Percentiles rank a stretch among this genome's conserved stretches.
These are phyloP conservation scores for Nemophila menziesii DNA, from an alignment of 257 asterid genomes.

Conservation along the genomic window DNA sequence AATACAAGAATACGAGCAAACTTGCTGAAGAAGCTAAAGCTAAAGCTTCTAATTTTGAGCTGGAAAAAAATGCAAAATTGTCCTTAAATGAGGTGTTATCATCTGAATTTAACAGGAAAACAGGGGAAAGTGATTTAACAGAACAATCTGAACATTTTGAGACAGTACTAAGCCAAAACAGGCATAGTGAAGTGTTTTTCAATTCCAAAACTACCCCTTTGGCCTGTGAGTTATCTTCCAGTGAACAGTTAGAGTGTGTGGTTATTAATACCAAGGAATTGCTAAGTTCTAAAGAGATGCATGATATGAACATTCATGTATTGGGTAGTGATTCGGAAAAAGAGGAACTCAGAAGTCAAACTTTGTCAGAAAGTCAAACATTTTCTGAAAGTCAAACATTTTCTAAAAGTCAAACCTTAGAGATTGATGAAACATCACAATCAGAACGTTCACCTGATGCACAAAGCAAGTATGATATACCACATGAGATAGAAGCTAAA, in stretches of 20 bases:
- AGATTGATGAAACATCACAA: too few relatives aligned
- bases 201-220: conserved; percentile 6
- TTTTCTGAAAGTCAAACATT: too few relatives aligned
- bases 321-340: conserved; percentile 1
- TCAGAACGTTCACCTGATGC: conserved; percentile 22
- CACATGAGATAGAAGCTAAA: conserved; percentile 1
- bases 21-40: conserved; percentile 13
- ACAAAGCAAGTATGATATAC: not conserved
- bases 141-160: conserved; percentile 12
- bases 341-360: conserved; percentile 12
- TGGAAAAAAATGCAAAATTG: conserved; percentile 18
- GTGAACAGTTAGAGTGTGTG: conserved; percentile 9
- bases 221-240: conserved; percentile 13
- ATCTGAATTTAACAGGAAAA: conserved; percentile 17
- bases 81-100: conserved; percentile 17
- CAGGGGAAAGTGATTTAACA: conserved; percentile 18
- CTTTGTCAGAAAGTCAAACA: conserved; percentile 12
- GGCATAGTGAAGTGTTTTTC: conserved; percentile 10
- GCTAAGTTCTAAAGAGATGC: conserved; percentile 4
- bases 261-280: conserved; percentile 5
- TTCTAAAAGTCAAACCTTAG: too few relatives aligned
- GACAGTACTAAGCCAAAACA: not conserved
- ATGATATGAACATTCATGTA: conserved; percentile 6
- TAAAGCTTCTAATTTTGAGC: conserved; percentile 14
- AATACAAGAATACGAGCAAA: conserved; percentile 16